Percentiles rank a stretch among this genome's conserved stretches.
phyloP scores from a whole-genome alignment of 163 green algal genomes.

The Chlorella variabilis region DNA sequence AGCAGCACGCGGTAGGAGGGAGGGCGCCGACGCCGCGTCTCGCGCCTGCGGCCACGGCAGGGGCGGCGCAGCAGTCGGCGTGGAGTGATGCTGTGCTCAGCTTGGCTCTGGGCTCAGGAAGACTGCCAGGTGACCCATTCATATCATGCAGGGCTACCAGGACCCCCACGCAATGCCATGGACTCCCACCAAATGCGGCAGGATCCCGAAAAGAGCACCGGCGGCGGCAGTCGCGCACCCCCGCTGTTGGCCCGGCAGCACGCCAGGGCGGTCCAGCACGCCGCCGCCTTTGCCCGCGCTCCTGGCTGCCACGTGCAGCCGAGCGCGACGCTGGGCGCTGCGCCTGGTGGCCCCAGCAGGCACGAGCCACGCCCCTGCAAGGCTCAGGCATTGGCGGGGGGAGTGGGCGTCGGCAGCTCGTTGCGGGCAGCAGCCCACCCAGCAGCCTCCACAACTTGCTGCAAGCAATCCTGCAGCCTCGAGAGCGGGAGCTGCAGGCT shows the following conservation, averaged over 20 bases:
- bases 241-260: slow-evolving; percentile 5
- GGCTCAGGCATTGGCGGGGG: too few relatives aligned
- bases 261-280: slow-evolving; percentile 29
- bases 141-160: background rate
- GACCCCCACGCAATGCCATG: background rate
- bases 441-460: too few relatives aligned
- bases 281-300: slow-evolving; percentile 22
- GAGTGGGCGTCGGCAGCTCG: too few relatives aligned
- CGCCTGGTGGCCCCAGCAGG: background rate
- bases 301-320: background rate
- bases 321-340: background rate
- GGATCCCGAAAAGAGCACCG: background rate
- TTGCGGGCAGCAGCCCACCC: too few relatives aligned
- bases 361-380: background rate
- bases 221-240: slow-evolving; percentile 7
- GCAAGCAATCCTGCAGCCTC: too few relatives aligned
- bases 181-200: background rate
- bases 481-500: too few relatives aligned
- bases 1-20: slow-evolving; percentile 89
- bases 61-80: background rate
- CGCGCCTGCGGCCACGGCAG: background rate
- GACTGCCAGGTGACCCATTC: too few relatives aligned
- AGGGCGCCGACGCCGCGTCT: slow-evolving; percentile 36
- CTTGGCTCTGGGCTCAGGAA: too few relatives aligned
- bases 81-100: too few relatives aligned